phyloP scores from a whole-genome alignment of 192 early-diverging fungal genomes.

The Dispira parvispora region DNA sequence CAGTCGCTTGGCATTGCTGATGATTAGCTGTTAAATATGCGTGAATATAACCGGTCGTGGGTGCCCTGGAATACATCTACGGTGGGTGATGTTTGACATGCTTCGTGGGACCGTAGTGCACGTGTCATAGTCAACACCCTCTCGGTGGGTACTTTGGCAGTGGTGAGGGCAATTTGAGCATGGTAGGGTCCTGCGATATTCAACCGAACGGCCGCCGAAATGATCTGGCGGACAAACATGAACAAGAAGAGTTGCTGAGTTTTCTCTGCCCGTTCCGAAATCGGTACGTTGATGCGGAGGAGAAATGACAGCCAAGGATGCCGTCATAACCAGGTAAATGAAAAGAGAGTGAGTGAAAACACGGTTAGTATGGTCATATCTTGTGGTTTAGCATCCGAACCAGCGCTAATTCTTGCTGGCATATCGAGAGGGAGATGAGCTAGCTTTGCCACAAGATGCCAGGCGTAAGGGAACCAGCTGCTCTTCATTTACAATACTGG shows the following conservation, averaged over 20 bases:
- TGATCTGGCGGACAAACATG: conserved; percentile 67
- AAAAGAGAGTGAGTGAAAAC: too few relatives aligned
- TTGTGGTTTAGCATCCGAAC: too few relatives aligned
- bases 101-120: conserved; percentile 30
- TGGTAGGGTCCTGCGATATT: conserved; percentile 82
- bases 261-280: conserved; percentile 25
- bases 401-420: too few relatives aligned
- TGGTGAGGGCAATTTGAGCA: conserved; percentile 56
- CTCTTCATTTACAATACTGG: too few relatives aligned
- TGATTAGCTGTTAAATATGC: conserved; percentile 56
- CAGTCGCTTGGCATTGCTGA: too few relatives aligned
- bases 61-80: conserved; percentile 61
- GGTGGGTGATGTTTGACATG: conserved; percentile 46
- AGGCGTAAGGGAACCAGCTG: too few relatives aligned
- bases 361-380: too few relatives aligned
- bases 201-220: conserved; percentile 75
- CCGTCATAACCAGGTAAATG: too few relatives aligned
- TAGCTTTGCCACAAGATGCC: too few relatives aligned
- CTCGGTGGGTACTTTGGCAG: conserved; percentile 33
- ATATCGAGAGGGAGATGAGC: too few relatives aligned
- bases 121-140: conserved; percentile 27
- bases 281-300: too few relatives aligned
- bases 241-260: conserved; percentile 64
- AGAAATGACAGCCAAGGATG: too few relatives aligned
- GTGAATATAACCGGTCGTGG: conserved; percentile 60